Percentiles rank a stretch among this genome's conserved stretches.
These are phyloP conservation scores for Adansonia rubrostipa DNA, from an alignment of 441 rosid genomes.

Conservation along the genomic window DNA sequence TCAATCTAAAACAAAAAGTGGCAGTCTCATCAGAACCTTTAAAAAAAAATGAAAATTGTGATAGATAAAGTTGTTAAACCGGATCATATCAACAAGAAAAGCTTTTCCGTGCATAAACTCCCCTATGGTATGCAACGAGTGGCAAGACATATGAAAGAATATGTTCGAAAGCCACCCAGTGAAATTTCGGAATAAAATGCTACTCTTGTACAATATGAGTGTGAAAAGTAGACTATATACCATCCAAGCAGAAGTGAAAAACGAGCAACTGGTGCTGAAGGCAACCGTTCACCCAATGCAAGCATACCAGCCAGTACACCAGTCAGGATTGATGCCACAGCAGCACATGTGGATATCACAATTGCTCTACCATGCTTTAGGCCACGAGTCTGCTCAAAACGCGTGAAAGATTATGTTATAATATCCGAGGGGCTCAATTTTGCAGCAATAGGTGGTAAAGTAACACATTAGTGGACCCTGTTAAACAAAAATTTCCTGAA, in stretches of 20 bases:
- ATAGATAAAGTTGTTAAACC: neutral
- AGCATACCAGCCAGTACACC: constrained; percentile 97
- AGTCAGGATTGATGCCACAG: constrained; percentile 90
- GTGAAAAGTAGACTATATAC: constrained; percentile 41
- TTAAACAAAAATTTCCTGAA: neutral
- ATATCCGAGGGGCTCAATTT: neutral
- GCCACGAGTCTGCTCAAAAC: constrained; percentile 74
- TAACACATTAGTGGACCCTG: neutral
- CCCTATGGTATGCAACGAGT: constrained; percentile 9
- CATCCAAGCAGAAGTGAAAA: constrained; percentile 82
- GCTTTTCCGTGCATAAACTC: neutral
- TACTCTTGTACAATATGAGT: neutral
- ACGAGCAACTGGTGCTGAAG: constrained; percentile 78
- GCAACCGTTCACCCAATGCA: constrained; percentile 84
- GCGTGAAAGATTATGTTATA: constrained; percentile 12
- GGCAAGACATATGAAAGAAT: neutral
- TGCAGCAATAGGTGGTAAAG: neutral
- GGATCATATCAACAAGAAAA: neutral
- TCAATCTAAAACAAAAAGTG: neutral
- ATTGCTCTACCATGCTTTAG: constrained; percentile 96
- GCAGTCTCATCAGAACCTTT: no score
- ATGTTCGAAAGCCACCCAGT: neutral
- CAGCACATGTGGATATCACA: constrained; percentile 91
- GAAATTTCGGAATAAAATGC: neutral
- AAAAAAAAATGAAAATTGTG: neutral